Evolutionary conservation across 331 rosid genomes (phyloP).

Genomic region (Acacia concinna): DNA sequence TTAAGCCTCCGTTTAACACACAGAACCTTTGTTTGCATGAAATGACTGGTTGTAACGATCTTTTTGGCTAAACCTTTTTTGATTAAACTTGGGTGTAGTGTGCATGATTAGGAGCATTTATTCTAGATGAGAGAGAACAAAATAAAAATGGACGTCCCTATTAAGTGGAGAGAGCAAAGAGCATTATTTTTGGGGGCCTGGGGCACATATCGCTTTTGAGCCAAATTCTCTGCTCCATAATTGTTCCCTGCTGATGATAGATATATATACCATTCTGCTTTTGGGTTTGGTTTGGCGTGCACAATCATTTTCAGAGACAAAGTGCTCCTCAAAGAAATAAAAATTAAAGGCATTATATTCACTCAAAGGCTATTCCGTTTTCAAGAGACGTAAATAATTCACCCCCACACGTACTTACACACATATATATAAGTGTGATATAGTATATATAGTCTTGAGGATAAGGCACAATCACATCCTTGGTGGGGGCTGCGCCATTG

Average conservation of each 20-base stretch:
- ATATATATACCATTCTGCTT: constrained; percentile 19
- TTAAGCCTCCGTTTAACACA: neutral
- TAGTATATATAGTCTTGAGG: constrained; percentile 29
- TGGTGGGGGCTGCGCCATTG: constrained; percentile 31
- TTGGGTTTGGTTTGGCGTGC: constrained; percentile 23
- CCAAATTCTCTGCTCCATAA: constrained; percentile 43
- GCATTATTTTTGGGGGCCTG: neutral
- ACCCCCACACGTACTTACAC: neutral
- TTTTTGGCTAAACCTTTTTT: neutral
- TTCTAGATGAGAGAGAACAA: neutral
- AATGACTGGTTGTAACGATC: too few relatives aligned
- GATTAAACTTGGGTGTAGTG: neutral
- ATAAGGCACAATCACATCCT: constrained; percentile 39
- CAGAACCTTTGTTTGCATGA: neutral
- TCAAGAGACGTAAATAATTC: neutral
- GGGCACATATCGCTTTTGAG: constrained; percentile 28
- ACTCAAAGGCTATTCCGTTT: neutral
- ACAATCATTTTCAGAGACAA: constrained; percentile 36
- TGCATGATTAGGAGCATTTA: neutral
- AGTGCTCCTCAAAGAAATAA: constrained; percentile 38
- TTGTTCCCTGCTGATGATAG: constrained; percentile 34
- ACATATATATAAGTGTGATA: neutral
- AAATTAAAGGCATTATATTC: neutral
- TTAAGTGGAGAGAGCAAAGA: neutral
- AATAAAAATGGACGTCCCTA: constrained; percentile 29